Base-by-base conservation (phyloP, 1,284 basidiomycete species). In the Cryptococcus jaspeensis region DNA sequence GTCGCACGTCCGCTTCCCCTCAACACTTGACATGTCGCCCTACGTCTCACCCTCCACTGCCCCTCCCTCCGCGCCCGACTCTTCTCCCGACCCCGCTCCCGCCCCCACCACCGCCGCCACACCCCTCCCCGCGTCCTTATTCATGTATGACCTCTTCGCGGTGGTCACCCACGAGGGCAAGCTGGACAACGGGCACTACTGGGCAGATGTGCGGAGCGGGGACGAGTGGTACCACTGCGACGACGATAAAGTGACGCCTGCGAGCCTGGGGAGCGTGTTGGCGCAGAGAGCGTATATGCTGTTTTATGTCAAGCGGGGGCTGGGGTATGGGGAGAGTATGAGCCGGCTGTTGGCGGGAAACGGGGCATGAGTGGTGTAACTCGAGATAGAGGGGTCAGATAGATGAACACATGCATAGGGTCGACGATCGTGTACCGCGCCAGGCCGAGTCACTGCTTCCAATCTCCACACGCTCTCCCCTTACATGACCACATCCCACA, bases 131-230 rank as follows among this genome's bases (percentile, higher is more conserved):
- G 80, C 84, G 39, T 81, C 82, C 13, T 82, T 92, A 76, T 97
- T 91, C 75, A 86, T 90, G 53, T 97, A 96, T 73, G 90, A 96
- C 69, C 83, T 97, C 2, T 93, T 95, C 69, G 89, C 91, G 8
- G 92, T 97, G 36, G 88, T 97, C 58, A 93, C 92, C 61, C 94
- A 97, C 75, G 91, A 96, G 72, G 94, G 94, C 9, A 88, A 90
- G 73, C 86, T 98, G 69, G 88, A 94, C 75, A 96, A 92, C 58
- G 94, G 94, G 0, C 94, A 97, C 72, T 97, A 97, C 75, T 69
- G 66, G 65, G 71, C 67, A 16, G 70, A 73, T 50, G 69, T 77
- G 3, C 61, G 72, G 38, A 63, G 60, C 55, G 61, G 66, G 23
- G 64, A 63, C 42, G 72, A 92, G 86, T 97, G 93, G 93, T 95